These are phyloP conservation scores for Schizothecium vesticola DNA, from an alignment of 495 filamentous ascomycete species.

Conservation along the genomic window DNA sequence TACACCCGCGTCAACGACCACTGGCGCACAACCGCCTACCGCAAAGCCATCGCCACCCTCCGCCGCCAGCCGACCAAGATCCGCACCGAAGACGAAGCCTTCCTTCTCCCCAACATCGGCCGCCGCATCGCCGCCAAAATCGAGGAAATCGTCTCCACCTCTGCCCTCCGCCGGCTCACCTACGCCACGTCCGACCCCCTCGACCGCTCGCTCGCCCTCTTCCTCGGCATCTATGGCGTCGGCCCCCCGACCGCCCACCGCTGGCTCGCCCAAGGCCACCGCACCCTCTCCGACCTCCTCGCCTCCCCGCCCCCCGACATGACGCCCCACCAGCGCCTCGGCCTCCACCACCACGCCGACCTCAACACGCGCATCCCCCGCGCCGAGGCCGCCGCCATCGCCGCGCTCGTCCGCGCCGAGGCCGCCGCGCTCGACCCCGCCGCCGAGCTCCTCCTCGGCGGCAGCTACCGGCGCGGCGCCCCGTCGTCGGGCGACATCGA, in stretches of 20 bases:
- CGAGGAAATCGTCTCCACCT: conserved; percentile 78
- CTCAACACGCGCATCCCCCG: conserved; percentile 79
- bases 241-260: conserved; percentile 63
- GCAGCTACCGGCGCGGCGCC: conserved; percentile 82
- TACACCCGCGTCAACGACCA: conserved; percentile 69
- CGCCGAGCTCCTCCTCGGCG: conserved; percentile 64
- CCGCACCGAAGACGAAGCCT: conserved; percentile 62
- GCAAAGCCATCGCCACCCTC: conserved; percentile 70
- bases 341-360: conserved; percentile 77
- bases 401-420: conserved; percentile 55
- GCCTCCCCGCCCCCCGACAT: conserved; percentile 51
- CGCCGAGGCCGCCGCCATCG: conserved; percentile 67
- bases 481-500: conserved; percentile 76
- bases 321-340: conserved; percentile 69
- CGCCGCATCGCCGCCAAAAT: conserved; percentile 77
- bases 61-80: conserved; percentile 62
- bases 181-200: conserved; percentile 56
- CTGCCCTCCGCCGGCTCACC: conserved; percentile 68
- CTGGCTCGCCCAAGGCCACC: conserved; percentile 76
- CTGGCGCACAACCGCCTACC: conserved; percentile 78
- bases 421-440: conserved; percentile 56
- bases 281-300: conserved; percentile 65
- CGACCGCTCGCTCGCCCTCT: conserved; percentile 58
- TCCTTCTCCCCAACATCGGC: conserved; percentile 65
- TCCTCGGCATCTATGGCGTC: conserved; percentile 76